Evolutionary conservation across 192 early-diverging fungal species (phyloP), one percentile per base, ranked within the genome.

Genomic region (Entophlyctis luteolus): DNA sequence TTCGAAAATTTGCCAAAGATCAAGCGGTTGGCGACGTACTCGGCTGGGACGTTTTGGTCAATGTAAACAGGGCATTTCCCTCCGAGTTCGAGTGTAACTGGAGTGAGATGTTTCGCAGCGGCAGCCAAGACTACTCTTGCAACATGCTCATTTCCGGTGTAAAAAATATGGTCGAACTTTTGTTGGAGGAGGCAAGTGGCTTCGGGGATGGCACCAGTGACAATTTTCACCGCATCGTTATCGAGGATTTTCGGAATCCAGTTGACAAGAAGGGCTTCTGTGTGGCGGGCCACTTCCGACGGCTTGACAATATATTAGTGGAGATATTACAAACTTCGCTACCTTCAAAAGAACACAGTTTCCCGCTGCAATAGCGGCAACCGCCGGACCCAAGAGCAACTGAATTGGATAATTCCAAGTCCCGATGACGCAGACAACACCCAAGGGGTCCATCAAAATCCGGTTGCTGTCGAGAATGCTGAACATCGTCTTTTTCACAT

Each of bases 331-430:
- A 62, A 20, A 18, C n/a, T 27, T 14, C 18, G 69, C 29, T 20
- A 68, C 71, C 76, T 82, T 82, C 59, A 81, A 39, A 35, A 82
- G 48, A 27, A 68, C 72, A 2, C 86, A 85, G 79, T 93, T 94
- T n/a, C 95, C 95, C 1, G 90, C 95, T 8, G 93, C 92, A 68
- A 98, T 83, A 4, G 93, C 92, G n/a, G 88, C 87, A 2, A 90
- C 79, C n/a, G 93, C 67, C 4, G 95, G 93, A 23, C 75, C 63
- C 4, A 96, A 59, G 31, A 83, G n/a, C n/a, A 98, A 74, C 31
- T 87, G 79, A 22, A 88, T 68, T 31, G 84, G 71, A 65, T 68
- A 71, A 39, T 42, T 58, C 58, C 38, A 58, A 29, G 50, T 18
- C 25, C 16, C 55, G 25, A 57, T 57, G 25, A 57, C 37, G 31